Conservation (phyloP, 495 filamentous ascomycete genomes). For the Astrothelium macrocarpum region DNA sequence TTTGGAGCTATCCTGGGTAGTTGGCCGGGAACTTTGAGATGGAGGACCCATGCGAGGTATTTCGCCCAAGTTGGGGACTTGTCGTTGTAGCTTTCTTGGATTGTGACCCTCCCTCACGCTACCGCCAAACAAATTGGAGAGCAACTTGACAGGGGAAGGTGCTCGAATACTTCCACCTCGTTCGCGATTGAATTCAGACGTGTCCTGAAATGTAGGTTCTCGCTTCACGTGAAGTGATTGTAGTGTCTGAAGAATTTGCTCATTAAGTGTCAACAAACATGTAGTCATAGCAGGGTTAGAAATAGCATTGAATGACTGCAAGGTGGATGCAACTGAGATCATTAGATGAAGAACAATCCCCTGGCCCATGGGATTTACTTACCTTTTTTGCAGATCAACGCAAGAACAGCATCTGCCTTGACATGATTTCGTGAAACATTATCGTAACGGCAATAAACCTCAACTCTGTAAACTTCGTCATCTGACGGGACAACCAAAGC, state of each 20-base stretch:
- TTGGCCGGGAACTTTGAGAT: conserved; percentile 9
- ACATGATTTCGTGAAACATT: conserved; percentile 57
- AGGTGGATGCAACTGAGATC: neutral
- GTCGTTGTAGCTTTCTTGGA: conserved; percentile 14
- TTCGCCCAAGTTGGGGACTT: conserved; percentile 21
- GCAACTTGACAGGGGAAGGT: conserved; percentile 79
- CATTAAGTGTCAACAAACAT: conserved; percentile 54
- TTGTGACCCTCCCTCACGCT: conserved; percentile 25
- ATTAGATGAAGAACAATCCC: neutral
- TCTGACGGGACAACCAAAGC: conserved; percentile 25
- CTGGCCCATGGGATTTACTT: conserved; percentile 26
- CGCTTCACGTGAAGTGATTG: neutral
- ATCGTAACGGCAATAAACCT: conserved; percentile 52
- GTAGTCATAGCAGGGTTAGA: conserved; percentile 40
- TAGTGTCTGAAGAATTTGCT: conserved; percentile 49
- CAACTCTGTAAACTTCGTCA: conserved; percentile 45
- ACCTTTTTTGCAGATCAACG: conserved; percentile 60
- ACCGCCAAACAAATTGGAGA: conserved; percentile 68
- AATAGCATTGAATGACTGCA: conserved; percentile 1
- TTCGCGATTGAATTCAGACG: neutral
- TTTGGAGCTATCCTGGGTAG: conserved; percentile 18
- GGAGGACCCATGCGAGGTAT: conserved; percentile 5
- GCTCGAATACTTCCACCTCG: conserved; percentile 48
- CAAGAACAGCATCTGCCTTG: conserved; percentile 54
- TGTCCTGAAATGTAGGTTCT: neutral